A percentile compares a stretch with the other conserved stretches of the same genome.
Evolutionary conservation across 805 yeast genomes (phyloP).

Genomic region (Barnettozyma wickerhamii): DNA sequence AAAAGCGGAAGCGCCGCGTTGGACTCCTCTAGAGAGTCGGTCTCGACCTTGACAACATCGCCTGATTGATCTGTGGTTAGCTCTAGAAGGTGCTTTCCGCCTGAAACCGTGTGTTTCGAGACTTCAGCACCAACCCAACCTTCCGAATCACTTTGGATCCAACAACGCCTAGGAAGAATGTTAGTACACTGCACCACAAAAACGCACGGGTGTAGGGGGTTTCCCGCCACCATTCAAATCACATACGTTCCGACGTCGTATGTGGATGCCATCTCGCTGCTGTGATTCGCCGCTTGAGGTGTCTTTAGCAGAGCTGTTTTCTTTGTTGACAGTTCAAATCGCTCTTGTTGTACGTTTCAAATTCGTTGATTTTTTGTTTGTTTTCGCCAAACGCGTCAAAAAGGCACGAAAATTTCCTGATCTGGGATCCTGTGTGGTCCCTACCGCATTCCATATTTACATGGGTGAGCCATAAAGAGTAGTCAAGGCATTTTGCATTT

Average conservation of each 20-base stretch:
- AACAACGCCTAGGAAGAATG: conserved; percentile 51
- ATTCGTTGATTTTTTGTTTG: conserved; percentile 5
- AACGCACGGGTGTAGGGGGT: too few relatives aligned
- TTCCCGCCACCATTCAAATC: too few relatives aligned
- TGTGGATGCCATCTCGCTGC: conserved; percentile 31
- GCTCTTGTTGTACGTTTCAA: background rate
- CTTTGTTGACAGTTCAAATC: background rate
- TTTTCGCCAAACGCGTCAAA: conserved; percentile 8
- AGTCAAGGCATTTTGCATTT: too few relatives aligned
- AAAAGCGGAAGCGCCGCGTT: conserved; percentile 62
- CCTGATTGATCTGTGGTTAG: conserved; percentile 49
- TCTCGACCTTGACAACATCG: conserved; percentile 41
- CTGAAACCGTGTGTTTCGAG: conserved; percentile 37
- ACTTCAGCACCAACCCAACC: conserved; percentile 77
- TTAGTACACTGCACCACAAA: conserved; percentile 26
- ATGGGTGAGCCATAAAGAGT: background rate
- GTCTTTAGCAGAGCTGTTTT: background rate
- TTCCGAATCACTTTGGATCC: conserved; percentile 65
- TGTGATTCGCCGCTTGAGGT: conserved; percentile 1
- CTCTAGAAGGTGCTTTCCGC: conserved; percentile 44
- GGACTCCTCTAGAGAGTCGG: conserved; percentile 31
- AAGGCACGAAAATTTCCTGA: conserved; percentile 4
- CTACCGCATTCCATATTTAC: background rate
- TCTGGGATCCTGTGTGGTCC: background rate
- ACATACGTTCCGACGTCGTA: conserved; percentile 55